Evolutionary conservation across 1,284 basidiomycete genomes (phyloP), one percentile per base, ranked within the genome.

Genomic region (Polyporus tsugae): DNA sequence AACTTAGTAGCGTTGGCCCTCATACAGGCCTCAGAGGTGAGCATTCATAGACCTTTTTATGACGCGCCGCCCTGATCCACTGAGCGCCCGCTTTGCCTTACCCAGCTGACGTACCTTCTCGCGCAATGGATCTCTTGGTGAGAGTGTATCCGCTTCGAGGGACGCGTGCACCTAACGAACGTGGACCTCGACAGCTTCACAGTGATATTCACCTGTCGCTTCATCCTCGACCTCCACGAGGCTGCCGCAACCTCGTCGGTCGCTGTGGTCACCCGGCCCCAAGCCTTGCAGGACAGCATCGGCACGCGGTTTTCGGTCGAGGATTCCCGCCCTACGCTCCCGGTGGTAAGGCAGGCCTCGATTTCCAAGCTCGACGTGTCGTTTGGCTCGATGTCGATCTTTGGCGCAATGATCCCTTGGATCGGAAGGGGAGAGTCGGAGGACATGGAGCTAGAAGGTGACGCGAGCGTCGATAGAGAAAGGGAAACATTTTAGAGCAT

Each of bases 211-310:
- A 60, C 58, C 58, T 60, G 58, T 19, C 58, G 38, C 38, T 60
- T 60, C 58, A 60, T 60, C 11, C 58, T 60, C 58, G 58, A 60
- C 38, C 58, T 60, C 13, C 58, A 38, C 22, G 58, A 60, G 22
- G 58, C 58, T 3, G 38, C 35, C n/a, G 58, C 58, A 10, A 11
- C 22, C 46, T 25, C 46, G 9, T 25, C 46, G 10, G 22, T 25
- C 46, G 46, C 22, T 22, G 10, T 49, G 46, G 10, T 22, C 46
- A 49, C 46, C 9, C 46, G 22, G 22, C 46, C 10, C 2, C 46
- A 4, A 0, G 46, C 22, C 22, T 13, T 49, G 46, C 9, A 9
- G 22, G 22, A 49, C 46, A 49, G 10, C 46, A 49, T 4, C 22
- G 46, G 10, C 46, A 49, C 46, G 22, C 22, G 25, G 46, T 25